Evolutionary conservation across 495 filamentous ascomycete genomes (phyloP), one percentile per base, ranked within the genome.

Genomic region (Xylaria cubensis): DNA sequence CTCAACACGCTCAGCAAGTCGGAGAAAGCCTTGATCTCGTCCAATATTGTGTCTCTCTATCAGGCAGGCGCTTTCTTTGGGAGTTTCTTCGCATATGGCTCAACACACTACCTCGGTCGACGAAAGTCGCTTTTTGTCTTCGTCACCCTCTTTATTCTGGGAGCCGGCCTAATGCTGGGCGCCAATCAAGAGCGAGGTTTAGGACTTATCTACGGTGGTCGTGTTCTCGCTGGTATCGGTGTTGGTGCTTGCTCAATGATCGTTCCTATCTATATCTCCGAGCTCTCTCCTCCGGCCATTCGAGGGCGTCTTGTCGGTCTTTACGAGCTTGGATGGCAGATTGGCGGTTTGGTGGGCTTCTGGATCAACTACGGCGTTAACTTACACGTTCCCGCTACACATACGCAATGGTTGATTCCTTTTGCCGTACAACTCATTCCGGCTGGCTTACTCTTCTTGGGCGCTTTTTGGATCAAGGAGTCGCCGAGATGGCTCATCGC

Each of bases 301-400:
- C 80, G 87, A 42, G 87, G 87, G 19, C 77, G 85, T 46, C 80
- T 89, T 10, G 86, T 88, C 64, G 90, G 91, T 74, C 83, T 94
- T 34, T 94, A 91, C 75, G 91, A 93, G 79, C 80, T 92, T 50
- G 89, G 90, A 13, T 92, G 90, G 88, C 92, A 93, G 79, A 84
- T 91, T 74, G 91, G 91, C 59, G 90, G 90, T 17, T 80, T 94
- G 32, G 64, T 76, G 42, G 81, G 80, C 7, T 83, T 82, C 71
- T 83, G 80, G 87, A 80, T 86, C 50, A 86, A 88, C 72, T 89
- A 89, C 66, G 85, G 85, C 34, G 85, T 88, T 6, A 74, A 82
- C 19, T 74, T 83, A 36, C 83, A 81, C 46, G 74, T 87, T 6
- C 73, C 82, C n/a, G 69, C 74, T 32, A 70, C 56, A 0, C 79